These are phyloP conservation scores for Pterulicium gracile DNA, from an alignment of 1,284 basidiomycete genomes.

Conservation along the genomic window DNA sequence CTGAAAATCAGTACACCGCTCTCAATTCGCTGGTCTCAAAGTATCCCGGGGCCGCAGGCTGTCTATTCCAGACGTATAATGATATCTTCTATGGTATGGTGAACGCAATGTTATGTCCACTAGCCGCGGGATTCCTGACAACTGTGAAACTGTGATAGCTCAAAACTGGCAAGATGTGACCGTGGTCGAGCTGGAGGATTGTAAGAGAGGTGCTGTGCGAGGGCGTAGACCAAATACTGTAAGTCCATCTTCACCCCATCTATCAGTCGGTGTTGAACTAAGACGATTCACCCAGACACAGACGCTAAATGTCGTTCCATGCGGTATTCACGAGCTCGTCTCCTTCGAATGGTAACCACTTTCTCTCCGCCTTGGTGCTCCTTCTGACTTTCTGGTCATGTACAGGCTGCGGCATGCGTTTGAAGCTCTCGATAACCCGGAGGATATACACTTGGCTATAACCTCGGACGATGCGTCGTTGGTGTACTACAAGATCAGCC, in stretches of 20 bases:
- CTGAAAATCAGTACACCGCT: slow-evolving; percentile 4
- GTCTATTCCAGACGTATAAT: slow-evolving; percentile 52
- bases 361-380: background rate
- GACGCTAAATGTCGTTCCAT: slow-evolving; percentile 50
- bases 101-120: too few relatives aligned
- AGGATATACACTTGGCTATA: slow-evolving; percentile 59
- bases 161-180: slow-evolving; percentile 61
- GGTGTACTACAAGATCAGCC: slow-evolving; percentile 72
- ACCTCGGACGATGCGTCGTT: slow-evolving; percentile 68
- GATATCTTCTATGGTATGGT: slow-evolving; percentile 43
- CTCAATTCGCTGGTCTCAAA: slow-evolving; percentile 27
- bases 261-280: background rate
- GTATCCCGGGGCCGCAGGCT: slow-evolving; percentile 40
- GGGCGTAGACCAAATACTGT: slow-evolving; percentile 49
- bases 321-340: slow-evolving; percentile 51
- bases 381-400: slow-evolving; percentile 2
- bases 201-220: slow-evolving; percentile 45
- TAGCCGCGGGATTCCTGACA: too few relatives aligned
- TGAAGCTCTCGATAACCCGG: slow-evolving; percentile 29
- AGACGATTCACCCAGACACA: slow-evolving; percentile 19
- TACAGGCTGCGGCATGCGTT: slow-evolving; percentile 52
- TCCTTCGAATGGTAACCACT: slow-evolving; percentile 31
- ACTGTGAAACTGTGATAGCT: too few relatives aligned
- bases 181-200: slow-evolving; percentile 45
- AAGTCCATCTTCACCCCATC: slow-evolving; percentile 13